Conservation (phyloP, 1,284 basidiomycete genomes). For the Neotropicomus parvogracilis region DNA sequence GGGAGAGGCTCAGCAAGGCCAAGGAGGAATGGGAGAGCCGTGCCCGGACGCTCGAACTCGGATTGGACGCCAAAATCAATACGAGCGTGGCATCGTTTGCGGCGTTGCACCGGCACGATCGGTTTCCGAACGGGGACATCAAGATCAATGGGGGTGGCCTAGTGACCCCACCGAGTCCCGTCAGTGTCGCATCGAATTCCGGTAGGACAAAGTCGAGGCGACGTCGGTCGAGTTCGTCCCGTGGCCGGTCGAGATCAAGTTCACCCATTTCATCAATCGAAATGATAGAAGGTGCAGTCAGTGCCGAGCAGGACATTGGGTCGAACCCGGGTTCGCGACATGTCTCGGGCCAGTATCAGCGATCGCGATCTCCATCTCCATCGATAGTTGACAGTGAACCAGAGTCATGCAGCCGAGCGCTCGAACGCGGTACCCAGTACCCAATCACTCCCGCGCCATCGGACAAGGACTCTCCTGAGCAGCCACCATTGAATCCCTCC, state of each 20-base stretch:
- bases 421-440: constrained; percentile 33
- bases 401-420: constrained; percentile 27
- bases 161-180: constrained; percentile 70
- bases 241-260: constrained; percentile 31
- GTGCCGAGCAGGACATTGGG: constrained; percentile 20
- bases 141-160: constrained; percentile 46
- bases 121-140: constrained; percentile 35
- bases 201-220: constrained; percentile 34
- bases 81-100: constrained; percentile 43
- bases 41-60: constrained; percentile 41
- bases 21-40: constrained; percentile 80
- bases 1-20: constrained; percentile 70
- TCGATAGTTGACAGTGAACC: constrained; percentile 42
- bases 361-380: constrained; percentile 37
- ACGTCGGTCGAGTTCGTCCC: constrained; percentile 33
- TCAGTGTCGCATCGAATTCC: constrained; percentile 63
- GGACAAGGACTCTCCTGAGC: constrained; percentile 38
- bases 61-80: constrained; percentile 44
- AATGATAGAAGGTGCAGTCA: constrained; percentile 30
- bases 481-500: constrained; percentile 7
- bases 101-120: constrained; percentile 36
- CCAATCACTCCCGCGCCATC: constrained; percentile 45
- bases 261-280: constrained; percentile 37
- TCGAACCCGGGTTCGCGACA: constrained; percentile 24
- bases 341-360: constrained; percentile 30